phyloP scores from a whole-genome alignment of 371 early-diverging fungal species.

The Mucor circinelloides region DNA sequence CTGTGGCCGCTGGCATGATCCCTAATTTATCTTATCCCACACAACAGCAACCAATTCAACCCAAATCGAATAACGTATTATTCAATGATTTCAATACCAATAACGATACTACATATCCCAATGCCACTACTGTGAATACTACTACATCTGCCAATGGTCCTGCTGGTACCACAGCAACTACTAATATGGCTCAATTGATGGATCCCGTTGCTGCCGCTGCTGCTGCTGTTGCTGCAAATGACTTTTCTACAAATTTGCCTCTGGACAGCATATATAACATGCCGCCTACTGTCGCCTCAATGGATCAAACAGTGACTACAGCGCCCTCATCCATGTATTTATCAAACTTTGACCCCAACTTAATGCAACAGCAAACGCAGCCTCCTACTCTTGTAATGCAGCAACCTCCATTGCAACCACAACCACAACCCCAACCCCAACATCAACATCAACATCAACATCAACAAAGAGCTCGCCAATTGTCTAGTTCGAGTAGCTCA shows the following conservation, averaged over 20 bases:
- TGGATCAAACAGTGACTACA: neutral
- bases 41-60: neutral
- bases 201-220: slow-evolving; percentile 8
- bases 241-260: neutral
- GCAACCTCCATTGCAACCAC: neutral
- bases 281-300: slow-evolving; percentile 1
- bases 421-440: neutral
- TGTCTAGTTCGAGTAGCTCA: slow-evolving; percentile 35
- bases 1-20: slow-evolving; percentile 7
- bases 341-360: neutral
- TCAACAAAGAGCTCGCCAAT: slow-evolving; percentile 22
- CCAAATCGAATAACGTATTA: neutral
- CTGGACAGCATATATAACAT: slow-evolving; percentile 1
- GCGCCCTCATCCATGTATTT: neutral
- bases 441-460: neutral
- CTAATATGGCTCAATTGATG: slow-evolving; percentile 1
- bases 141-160: neutral
- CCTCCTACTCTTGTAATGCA: neutral
- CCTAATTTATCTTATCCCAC: neutral
- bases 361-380: neutral
- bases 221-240: neutral
- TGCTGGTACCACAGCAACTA: neutral
- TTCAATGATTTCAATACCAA: neutral
- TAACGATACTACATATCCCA: neutral
- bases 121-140: neutral